Base-by-base conservation (phyloP, 2,329 filamentous ascomycete species). In the Pyrenochaeta sp. region DNA sequence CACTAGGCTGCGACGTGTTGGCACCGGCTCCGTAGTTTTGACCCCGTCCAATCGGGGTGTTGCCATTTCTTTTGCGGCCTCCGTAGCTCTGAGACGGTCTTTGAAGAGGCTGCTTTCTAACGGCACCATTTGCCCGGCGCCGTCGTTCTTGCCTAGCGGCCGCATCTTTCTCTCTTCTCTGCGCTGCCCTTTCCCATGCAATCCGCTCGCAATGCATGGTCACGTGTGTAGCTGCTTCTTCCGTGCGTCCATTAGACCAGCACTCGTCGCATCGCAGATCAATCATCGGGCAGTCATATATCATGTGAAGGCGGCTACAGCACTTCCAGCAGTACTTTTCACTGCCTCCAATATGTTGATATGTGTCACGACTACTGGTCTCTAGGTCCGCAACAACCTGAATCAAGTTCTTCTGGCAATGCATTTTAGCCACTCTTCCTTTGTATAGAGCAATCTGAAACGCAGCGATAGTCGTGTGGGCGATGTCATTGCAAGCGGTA, bases 381-480 rank as follows among this genome's bases (percentile, higher is more conserved):
- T 63, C 60, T 4, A 59, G 21, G 14, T 23, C 43, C 4, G 14
- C 31, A 1, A 55, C 52, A 4, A 63, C 53, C 18, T 59, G 10
- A 5, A 39, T n/a, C 45, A 57, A 45, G 0, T 15, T 37, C 29
- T 45, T 47, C 1, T 21, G 15, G 4, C 29, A 7, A 3, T 32
- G 7, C 2, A 20, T 11, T n/a, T 43, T 58, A 36, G 23, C 9
- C 45, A 43, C 0, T 35, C 29, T 1, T 52, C 14, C 3, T 0
- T 29, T 27, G 0, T 46, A 45, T 3, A 67, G 41, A 1, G 58
- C 48, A 29, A 70, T 45, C 12, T 63, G 54, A 5, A 71, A 49
- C 0, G 60, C 69, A 3, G 40, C 55, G 17, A 72, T 71, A 14
- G 67, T 44, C 0, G 69, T 71, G 2, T 64, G 56, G 1, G 56